Evolutionary conservation across 2,329 filamentous ascomycete genomes (phyloP).

Genomic region (Acrocalymma vagum): DNA sequence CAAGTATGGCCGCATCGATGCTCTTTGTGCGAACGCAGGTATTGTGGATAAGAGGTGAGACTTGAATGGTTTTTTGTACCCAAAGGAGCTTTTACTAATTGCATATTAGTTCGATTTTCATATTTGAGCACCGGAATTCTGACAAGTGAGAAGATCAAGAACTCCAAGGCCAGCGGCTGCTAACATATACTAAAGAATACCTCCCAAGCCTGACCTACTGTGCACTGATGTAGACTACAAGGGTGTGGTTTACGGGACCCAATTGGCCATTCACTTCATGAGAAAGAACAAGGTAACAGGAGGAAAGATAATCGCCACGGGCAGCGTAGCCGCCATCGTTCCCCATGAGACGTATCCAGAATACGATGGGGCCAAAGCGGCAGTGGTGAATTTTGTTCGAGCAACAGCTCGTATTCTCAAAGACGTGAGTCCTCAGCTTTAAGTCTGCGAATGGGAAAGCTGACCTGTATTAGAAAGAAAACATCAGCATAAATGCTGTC

Average conservation of each 20-base stretch:
- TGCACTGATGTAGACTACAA: slow-evolving; percentile 63
- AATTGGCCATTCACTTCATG: slow-evolving; percentile 64
- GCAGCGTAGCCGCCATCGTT: slow-evolving; percentile 54
- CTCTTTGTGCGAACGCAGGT: slow-evolving; percentile 61
- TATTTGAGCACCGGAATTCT: slow-evolving; percentile 45
- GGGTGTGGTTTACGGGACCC: slow-evolving; percentile 59
- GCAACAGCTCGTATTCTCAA: slow-evolving; percentile 31
- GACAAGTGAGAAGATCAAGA: slow-evolving; percentile 28
- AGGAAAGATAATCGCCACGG: slow-evolving; percentile 56
- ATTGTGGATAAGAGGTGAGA: slow-evolving; percentile 52
- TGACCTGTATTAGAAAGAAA: slow-evolving; percentile 50
- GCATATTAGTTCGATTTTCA: slow-evolving; percentile 54
- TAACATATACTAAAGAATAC: no score
- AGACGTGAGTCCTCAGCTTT: slow-evolving; percentile 13
- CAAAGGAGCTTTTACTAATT: not conserved
- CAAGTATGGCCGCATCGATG: slow-evolving; percentile 58
- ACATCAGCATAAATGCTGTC: slow-evolving; percentile 59
- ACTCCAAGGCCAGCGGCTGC: no score
- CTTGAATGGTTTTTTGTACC: not conserved
- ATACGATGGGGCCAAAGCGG: slow-evolving; percentile 62
- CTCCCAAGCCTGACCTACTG: slow-evolving; percentile 54
- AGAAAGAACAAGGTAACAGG: slow-evolving; percentile 55
- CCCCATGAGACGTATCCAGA: slow-evolving; percentile 58
- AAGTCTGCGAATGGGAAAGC: not conserved
- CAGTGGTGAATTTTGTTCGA: slow-evolving; percentile 39